A percentile compares a stretch with the other conserved stretches of the same genome.
phyloP scores from a whole-genome alignment of 306 rosid genomes.

The Clitoria ternatea region DNA sequence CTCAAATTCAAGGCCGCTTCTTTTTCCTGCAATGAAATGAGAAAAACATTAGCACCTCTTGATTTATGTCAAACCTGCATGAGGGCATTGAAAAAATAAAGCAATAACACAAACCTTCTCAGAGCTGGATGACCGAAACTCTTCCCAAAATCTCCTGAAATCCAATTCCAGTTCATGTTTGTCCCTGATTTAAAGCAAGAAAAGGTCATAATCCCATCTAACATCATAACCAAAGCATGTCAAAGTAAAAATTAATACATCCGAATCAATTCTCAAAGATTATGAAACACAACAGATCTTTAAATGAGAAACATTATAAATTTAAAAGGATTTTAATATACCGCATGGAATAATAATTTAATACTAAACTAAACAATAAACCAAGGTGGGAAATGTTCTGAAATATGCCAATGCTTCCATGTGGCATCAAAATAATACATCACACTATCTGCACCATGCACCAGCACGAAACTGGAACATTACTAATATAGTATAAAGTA shows the following conservation, averaged over 20 bases:
- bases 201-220: slow-evolving; percentile 27
- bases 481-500: background rate
- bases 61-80: background rate
- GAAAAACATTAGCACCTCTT: slow-evolving; percentile 16
- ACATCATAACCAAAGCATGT: slow-evolving; percentile 18
- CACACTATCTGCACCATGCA: background rate
- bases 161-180: slow-evolving; percentile 98
- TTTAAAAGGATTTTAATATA: background rate
- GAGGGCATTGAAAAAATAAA: slow-evolving; percentile 11
- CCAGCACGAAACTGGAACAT: slow-evolving; percentile 1
- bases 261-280: background rate
- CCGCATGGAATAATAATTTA: background rate
- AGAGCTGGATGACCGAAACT: slow-evolving; percentile 95
- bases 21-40: slow-evolving; percentile 77
- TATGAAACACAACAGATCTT: background rate
- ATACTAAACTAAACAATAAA: background rate
- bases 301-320: slow-evolving; percentile 7
- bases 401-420: slow-evolving; percentile 4
- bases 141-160: slow-evolving; percentile 99
- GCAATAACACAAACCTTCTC: slow-evolving; percentile 71
- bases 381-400: background rate
- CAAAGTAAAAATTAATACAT: background rate
- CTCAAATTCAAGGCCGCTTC: slow-evolving; percentile 94
- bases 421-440: background rate
- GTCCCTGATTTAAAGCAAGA: slow-evolving; percentile 60